phyloP scores from a whole-genome alignment of 805 yeast species.

The Metschnikowia drakensbergensis region DNA sequence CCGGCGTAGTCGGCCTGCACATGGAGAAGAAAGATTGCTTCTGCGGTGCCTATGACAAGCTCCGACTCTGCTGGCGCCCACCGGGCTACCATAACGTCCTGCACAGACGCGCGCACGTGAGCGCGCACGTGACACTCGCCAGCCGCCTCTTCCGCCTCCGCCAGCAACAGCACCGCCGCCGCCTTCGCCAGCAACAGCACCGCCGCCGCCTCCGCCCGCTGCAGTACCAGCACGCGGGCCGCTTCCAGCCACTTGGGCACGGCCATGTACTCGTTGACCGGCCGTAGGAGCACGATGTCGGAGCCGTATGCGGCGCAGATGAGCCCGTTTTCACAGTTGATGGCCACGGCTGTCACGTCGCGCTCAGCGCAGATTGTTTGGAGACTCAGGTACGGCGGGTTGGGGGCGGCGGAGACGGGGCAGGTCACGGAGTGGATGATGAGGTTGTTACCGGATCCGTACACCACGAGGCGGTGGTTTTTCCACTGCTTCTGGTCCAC shows the following conservation, averaged over 20 bases:
- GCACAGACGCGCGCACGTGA: background rate
- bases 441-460: constrained; percentile 86
- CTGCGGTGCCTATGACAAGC: constrained; percentile 55
- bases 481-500: constrained; percentile 67
- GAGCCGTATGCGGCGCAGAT: constrained; percentile 50
- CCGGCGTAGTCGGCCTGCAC: constrained; percentile 45
- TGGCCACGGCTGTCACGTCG: constrained; percentile 65
- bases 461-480: constrained; percentile 57
- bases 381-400: constrained; percentile 29
- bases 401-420: constrained; percentile 2
- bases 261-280: constrained; percentile 48
- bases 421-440: constrained; percentile 38
- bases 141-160: too few relatives aligned
- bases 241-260: constrained; percentile 45
- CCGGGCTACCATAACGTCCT: constrained; percentile 25
- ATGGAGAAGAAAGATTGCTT: constrained; percentile 51
- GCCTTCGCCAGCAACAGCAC: background rate
- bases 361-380: constrained; percentile 73
- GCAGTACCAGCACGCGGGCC: constrained; percentile 13
- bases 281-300: constrained; percentile 49
- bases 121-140: background rate
- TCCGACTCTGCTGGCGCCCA: constrained; percentile 58
- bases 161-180: background rate
- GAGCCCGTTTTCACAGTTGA: constrained; percentile 57
- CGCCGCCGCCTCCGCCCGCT: too few relatives aligned